phyloP scores from a whole-genome alignment of 2,329 filamentous ascomycete species.

The Claviceps cyperi region DNA sequence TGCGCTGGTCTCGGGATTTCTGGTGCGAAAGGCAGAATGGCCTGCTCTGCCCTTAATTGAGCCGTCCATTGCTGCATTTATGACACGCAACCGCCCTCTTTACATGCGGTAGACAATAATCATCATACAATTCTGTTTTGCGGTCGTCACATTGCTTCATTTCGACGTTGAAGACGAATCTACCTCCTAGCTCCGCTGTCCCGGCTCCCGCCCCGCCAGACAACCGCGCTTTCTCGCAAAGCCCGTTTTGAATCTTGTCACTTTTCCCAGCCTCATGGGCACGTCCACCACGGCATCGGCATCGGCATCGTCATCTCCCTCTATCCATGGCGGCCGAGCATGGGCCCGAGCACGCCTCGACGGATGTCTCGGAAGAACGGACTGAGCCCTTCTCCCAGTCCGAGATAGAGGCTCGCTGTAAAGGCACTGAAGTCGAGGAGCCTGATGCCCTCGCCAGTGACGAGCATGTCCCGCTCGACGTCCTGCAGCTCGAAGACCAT shows the following conservation, averaged over 20 bases:
- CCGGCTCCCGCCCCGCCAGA: background rate
- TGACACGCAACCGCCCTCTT: constrained; percentile 3
- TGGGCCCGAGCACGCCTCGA: constrained; percentile 22
- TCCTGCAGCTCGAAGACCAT: constrained; percentile 34
- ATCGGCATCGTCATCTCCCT: constrained; percentile 5
- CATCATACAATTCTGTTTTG: no score
- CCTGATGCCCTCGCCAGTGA: constrained; percentile 21
- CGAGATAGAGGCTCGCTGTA: constrained; percentile 37
- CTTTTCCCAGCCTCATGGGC: constrained; percentile 2
- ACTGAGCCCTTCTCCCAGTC: constrained; percentile 45
- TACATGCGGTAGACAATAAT: no score
- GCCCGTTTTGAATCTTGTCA: constrained; percentile 1
- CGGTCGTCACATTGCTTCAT: no score
- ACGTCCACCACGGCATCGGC: constrained; percentile 4
- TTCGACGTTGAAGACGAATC: background rate
- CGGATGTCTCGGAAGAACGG: constrained; percentile 32
- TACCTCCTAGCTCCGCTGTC: background rate
- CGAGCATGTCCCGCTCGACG: constrained; percentile 37
- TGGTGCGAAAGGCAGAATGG: background rate
- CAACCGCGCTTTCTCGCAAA: background rate
- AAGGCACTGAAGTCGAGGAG: constrained; percentile 30
- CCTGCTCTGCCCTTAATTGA: background rate
- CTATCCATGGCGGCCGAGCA: constrained; percentile 29
- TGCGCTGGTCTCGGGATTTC: background rate
- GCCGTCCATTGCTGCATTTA: constrained; percentile 14